These are phyloP conservation scores for Spergularia azorica DNA, from an alignment of 179 eudicot genomes.

Conservation along the genomic window DNA sequence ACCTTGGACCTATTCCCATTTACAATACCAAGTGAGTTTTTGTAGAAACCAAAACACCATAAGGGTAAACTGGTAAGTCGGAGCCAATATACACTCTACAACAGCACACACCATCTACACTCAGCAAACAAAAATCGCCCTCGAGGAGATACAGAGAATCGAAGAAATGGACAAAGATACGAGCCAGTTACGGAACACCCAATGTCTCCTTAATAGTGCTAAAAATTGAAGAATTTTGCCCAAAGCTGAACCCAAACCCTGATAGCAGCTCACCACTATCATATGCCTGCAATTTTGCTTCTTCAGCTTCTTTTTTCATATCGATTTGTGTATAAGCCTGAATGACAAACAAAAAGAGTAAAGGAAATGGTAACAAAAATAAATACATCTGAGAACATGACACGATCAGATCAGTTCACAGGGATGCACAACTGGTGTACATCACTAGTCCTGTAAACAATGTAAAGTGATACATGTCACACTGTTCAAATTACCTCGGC, in stretches of 20 bases:
- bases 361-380: background rate
- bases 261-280: conserved; percentile 89
- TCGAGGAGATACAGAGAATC: background rate
- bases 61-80: background rate
- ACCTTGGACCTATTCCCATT: background rate
- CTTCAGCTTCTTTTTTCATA: conserved; percentile 98
- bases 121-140: background rate
- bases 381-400: too few species aligned
- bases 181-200: conserved; percentile 52
- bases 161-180: background rate
- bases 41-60: background rate
- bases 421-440: background rate
- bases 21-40: background rate
- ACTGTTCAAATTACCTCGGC: conserved; percentile 66
- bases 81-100: conserved; percentile 9
- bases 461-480: background rate
- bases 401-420: background rate
- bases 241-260: conserved; percentile 61
- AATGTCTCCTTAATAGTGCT: conserved; percentile 78
- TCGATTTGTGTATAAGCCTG: conserved; percentile 96
- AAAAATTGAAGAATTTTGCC: conserved; percentile 80
- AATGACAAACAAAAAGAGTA: conserved; percentile 1
- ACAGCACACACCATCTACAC: background rate
- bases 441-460: background rate
- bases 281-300: conserved; percentile 87